A percentile compares a stretch with the other conserved stretches of the same genome.
These are phyloP conservation scores for Mycena latifolia DNA, from an alignment of 768 basidiomycete genomes.

Conservation along the genomic window DNA sequence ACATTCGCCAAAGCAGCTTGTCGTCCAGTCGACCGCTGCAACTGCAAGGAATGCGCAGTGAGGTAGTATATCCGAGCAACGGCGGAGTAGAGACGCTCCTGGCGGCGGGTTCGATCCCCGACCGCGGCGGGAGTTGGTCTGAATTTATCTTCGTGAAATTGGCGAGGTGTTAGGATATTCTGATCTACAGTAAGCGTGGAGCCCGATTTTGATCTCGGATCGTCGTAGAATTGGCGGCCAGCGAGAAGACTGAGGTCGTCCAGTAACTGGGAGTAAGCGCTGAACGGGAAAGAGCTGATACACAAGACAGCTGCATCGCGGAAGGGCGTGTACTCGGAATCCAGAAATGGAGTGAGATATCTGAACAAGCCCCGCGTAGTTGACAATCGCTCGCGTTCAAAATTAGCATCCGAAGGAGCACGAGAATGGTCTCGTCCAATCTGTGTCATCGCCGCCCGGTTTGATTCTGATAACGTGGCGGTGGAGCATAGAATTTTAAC, in stretches of 20 bases:
- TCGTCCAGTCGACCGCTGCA: constrained; percentile 75
- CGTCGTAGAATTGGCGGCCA: constrained; percentile 88
- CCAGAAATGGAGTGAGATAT: constrained; percentile 88
- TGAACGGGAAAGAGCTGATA: constrained; percentile 87
- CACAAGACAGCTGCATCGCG: constrained; percentile 90
- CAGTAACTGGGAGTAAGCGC: constrained; percentile 82
- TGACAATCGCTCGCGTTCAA: constrained; percentile 86
- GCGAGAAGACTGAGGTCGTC: constrained; percentile 88
- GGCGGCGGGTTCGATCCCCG: constrained; percentile 73
- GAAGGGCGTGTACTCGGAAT: constrained; percentile 86
- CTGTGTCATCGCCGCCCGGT: constrained; percentile 64
- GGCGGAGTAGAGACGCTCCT: constrained; percentile 85
- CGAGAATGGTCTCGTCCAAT: constrained; percentile 77
- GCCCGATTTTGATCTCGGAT: constrained; percentile 61
- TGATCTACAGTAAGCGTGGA: constrained; percentile 53
- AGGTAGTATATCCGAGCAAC: constrained; percentile 91
- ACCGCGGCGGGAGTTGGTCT: constrained; percentile 60
- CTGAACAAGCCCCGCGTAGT: constrained; percentile 87
- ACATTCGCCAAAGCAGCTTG: constrained; percentile 83
- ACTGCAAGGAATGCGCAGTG: constrained; percentile 81
- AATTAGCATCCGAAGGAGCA: constrained; percentile 77
- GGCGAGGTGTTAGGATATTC: constrained; percentile 58
- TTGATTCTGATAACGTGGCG: constrained; percentile 71
- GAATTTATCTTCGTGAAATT: constrained; percentile 74
- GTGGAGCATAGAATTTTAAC: constrained; percentile 89